Percentiles rank a stretch among this genome's conserved stretches.
Conservation (phyloP, 2,329 filamentous ascomycete species). For the Ophioceras dolichostomum region DNA sequence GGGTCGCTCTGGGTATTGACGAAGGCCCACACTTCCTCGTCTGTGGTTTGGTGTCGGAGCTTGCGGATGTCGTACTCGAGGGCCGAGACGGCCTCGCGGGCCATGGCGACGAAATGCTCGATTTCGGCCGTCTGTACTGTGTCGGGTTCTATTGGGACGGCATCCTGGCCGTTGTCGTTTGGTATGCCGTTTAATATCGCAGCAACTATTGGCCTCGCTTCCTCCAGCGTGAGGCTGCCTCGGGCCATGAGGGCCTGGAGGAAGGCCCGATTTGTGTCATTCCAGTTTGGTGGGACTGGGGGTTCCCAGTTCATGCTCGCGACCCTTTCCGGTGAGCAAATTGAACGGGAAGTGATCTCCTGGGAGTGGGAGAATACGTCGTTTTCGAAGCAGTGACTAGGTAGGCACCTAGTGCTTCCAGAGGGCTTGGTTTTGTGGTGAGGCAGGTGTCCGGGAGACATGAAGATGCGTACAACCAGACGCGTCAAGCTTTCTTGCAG, state of each 20-base stretch:
- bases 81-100: slow-evolving; percentile 60
- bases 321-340: no score
- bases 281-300: slow-evolving; percentile 24
- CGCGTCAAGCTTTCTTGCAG: no score
- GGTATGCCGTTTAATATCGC: slow-evolving; percentile 50
- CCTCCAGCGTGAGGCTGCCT: slow-evolving; percentile 62
- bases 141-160: slow-evolving; percentile 31
- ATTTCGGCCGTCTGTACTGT: slow-evolving; percentile 61
- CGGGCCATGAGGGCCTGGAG: slow-evolving; percentile 77
- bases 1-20: slow-evolving; percentile 72
- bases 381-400: no score
- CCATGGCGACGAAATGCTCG: slow-evolving; percentile 52
- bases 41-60: slow-evolving; percentile 54
- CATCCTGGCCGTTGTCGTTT: slow-evolving; percentile 15
- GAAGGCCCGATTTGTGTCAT: slow-evolving; percentile 71
- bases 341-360: no score
- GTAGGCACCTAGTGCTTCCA: no score
- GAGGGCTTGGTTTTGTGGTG: no score
- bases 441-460: no score
- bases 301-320: slow-evolving; percentile 18
- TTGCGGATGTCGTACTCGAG: slow-evolving; percentile 85
- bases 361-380: no score
- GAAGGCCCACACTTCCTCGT: slow-evolving; percentile 63
- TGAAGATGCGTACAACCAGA: no score
- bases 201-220: slow-evolving; percentile 64